Percentiles rank a stretch among this genome's conserved stretches.
These are phyloP conservation scores for Effrenium voratum DNA, from an alignment of 73 alveolate genomes.

Conservation along the genomic window DNA sequence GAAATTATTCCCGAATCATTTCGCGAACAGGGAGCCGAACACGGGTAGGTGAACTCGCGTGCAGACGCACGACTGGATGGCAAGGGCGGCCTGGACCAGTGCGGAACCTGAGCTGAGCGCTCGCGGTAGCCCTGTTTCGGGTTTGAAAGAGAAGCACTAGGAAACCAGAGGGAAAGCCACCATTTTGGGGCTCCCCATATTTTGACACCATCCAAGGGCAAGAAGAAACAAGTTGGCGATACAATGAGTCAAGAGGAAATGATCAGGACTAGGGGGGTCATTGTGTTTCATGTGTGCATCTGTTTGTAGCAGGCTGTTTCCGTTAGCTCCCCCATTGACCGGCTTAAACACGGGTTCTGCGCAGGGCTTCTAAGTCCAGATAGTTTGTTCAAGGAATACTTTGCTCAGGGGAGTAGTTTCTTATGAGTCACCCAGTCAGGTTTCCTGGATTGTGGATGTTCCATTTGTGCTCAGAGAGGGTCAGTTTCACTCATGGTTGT, in stretches of 20 bases:
- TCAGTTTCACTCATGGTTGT: too few relatives aligned
- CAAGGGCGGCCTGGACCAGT: conserved; percentile 76
- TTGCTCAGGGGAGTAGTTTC: too few relatives aligned
- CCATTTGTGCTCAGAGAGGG: too few relatives aligned
- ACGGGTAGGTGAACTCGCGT: conserved; percentile 37
- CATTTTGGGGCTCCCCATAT: not conserved
- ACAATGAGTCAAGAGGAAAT: too few relatives aligned
- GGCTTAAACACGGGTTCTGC: not conserved
- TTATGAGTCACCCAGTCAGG: too few relatives aligned
- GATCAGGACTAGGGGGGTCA: too few relatives aligned
- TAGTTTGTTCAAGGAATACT: too few relatives aligned
- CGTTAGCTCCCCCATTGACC: not conserved
- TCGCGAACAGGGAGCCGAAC: not conserved
- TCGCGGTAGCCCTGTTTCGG: not conserved
- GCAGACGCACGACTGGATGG: conserved; percentile 91
- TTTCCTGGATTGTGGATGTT: too few relatives aligned
- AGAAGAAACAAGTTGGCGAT: too few relatives aligned
- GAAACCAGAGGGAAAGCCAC: not conserved
- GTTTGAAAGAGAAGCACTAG: not conserved
- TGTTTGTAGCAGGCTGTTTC: not conserved
- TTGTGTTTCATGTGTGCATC: not conserved
- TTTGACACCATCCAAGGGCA: not conserved
- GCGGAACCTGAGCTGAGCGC: not conserved
- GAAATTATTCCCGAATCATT: too few relatives aligned
- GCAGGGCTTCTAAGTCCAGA: not conserved